Percentiles rank a stretch among this genome's conserved stretches.
phyloP scores from a whole-genome alignment of 176 grass and related monocot species.

The maize (Zea mays) region Zm-B73-REFERENCE-NAM-5.0 NC_050098.1:9276501-9277000 shows the following conservation, averaged over 20 bases:
- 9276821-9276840: constrained; percentile 5
- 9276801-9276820: neutral
- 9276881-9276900: neutral
- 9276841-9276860: neutral
- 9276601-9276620: constrained; percentile 17
- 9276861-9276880: neutral
- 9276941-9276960: too few species aligned
- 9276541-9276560: constrained; percentile 28
- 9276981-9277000: too few species aligned
- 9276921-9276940: neutral
- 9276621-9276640: constrained; percentile 24
- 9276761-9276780: constrained; percentile 19
- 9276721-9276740: constrained; percentile 23
- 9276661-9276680: constrained; percentile 13
- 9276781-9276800: neutral
- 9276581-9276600: constrained; percentile 18
- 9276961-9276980: too few species aligned
- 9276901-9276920: neutral
- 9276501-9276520: constrained; percentile 36
- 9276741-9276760: constrained; percentile 22
- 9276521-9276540: constrained; percentile 48
- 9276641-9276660: constrained; percentile 44
- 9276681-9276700: constrained; percentile 26
- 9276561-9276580: constrained; percentile 25
- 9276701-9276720: constrained; percentile 34